Conservation (phyloP, 106 monocot genomes). For the Allium fistulosum region DNA sequence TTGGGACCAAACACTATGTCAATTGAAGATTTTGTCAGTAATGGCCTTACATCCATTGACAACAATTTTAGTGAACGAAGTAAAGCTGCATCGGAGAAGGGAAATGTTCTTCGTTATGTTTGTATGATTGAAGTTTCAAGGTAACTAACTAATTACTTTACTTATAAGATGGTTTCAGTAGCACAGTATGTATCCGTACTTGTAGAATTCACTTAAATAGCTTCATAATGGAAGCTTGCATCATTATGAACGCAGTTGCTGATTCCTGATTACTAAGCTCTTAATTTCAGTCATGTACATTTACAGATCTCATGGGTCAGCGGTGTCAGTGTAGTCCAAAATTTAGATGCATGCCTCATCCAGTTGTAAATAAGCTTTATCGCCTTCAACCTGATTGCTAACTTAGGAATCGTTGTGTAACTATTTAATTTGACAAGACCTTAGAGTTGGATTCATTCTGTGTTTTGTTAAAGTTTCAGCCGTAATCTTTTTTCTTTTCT, state of each 20-base stretch:
- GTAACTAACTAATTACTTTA: constrained; percentile 21
- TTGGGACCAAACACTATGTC: constrained; percentile 66
- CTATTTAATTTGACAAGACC: neutral
- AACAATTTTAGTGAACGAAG: constrained; percentile 53
- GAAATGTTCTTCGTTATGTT: constrained; percentile 89
- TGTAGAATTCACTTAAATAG: neutral
- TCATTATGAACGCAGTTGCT: neutral
- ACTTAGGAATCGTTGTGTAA: neutral
- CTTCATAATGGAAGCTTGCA: neutral
- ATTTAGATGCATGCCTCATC: too few relatives aligned
- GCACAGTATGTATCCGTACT: neutral
- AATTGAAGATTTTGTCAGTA: constrained; percentile 58
- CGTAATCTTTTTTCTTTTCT: neutral
- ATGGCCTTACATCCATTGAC: constrained; percentile 62
- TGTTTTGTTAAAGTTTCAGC: too few relatives aligned
- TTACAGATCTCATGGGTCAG: too few relatives aligned
- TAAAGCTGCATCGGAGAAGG: constrained; percentile 45
- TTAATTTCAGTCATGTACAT: neutral
- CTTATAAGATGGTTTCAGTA: neutral
- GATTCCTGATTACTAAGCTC: neutral
- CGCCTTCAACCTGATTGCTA: neutral
- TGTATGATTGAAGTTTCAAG: constrained; percentile 71
- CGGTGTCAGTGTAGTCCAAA: too few relatives aligned
- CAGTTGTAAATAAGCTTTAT: neutral
- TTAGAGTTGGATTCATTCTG: too few relatives aligned